Conservation (phyloP, 257 asterid species). For the Buddleja alternifolia region DNA sequence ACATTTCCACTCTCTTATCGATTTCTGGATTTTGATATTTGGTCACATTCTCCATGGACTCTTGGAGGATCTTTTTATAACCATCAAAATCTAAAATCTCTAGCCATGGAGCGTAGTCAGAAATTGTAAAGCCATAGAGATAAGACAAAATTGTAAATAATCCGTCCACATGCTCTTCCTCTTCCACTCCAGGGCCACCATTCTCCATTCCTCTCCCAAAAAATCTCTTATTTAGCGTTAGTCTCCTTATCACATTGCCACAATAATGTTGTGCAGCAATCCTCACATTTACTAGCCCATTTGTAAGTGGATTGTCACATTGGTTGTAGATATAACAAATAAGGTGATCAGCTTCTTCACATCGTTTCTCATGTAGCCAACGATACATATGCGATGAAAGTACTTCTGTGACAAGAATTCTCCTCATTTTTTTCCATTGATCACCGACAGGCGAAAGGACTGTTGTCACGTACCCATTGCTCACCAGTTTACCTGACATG, state of each 20-base stretch:
- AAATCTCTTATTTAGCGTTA: constrained; percentile 30
- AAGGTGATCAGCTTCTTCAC: constrained; percentile 39
- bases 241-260: constrained; percentile 30
- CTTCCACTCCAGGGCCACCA: constrained; percentile 45
- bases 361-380: constrained; percentile 32
- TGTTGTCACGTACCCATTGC: constrained; percentile 13
- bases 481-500: constrained; percentile 29
- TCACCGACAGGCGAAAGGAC: constrained; percentile 12
- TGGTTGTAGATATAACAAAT: constrained; percentile 24
- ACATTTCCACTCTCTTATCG: constrained; percentile 34
- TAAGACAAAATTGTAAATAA: constrained; percentile 7
- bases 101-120: constrained; percentile 39
- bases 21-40: constrained; percentile 33
- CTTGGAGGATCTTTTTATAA: constrained; percentile 9
- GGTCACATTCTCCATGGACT: constrained; percentile 17
- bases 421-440: constrained; percentile 41
- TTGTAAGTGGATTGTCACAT: neutral
- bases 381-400: constrained; percentile 30
- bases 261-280: constrained; percentile 21
- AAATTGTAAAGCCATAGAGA: constrained; percentile 23
- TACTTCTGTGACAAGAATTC: constrained; percentile 25
- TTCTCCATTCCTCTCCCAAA: constrained; percentile 32
- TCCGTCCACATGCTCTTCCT: constrained; percentile 34
- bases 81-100: constrained; percentile 42
- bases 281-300: constrained; percentile 32